Evolutionary conservation across 1,284 basidiomycete genomes (phyloP), one percentile per base, ranked within the genome.

Genomic region (Trichosporon ovoides): DNA sequence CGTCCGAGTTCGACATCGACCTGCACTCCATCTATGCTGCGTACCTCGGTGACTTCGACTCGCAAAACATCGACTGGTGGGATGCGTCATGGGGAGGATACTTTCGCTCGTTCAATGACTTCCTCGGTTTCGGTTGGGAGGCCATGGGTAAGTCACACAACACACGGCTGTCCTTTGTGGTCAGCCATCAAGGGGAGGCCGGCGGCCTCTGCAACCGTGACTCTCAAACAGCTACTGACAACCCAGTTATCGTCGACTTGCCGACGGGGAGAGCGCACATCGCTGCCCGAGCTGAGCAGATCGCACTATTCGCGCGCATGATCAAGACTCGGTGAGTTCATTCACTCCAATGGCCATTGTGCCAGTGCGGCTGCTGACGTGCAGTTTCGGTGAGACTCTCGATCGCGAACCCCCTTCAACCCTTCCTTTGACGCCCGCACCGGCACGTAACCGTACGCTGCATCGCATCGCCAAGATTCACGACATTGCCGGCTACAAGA

Each of bases 1-100:
- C 88, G 7, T 80, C 81, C 63, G 88, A 87, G 33, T 91, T 88
- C 84, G 85, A 89, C 66, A 87, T 85, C 67, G 89, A 91, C 73
- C 81, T 92, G 13, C 89, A 92, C 67, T 91, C 89, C 43, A 83
- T 91, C 16, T 91, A 91, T 71, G 85, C 88, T 11, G 88, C 87
- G 12, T 91, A 89, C 73, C 85, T 91, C 31, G 88, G 88, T 2
- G 81, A 88, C 68, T 91, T 91, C 69, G 88, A 91, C 69, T 75
- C 83, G 10, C 81, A 88, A 63, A 82, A 81, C 61, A 78, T 89
- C 52, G 82, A 85, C 56, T 91, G 89, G 89, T 88, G 68, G 63
- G 82, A 91, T 62, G 83, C 85, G 57, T 84, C 87, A 43, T 92
- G 89, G 88, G 87, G 87, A 3, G 83, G 86, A 53, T 81, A 88